A percentile compares a stretch with the other conserved stretches of the same genome.
These are phyloP conservation scores for Asterochloris sp. DNA, from an alignment of 139 green algal species.

Conservation along the genomic window DNA sequence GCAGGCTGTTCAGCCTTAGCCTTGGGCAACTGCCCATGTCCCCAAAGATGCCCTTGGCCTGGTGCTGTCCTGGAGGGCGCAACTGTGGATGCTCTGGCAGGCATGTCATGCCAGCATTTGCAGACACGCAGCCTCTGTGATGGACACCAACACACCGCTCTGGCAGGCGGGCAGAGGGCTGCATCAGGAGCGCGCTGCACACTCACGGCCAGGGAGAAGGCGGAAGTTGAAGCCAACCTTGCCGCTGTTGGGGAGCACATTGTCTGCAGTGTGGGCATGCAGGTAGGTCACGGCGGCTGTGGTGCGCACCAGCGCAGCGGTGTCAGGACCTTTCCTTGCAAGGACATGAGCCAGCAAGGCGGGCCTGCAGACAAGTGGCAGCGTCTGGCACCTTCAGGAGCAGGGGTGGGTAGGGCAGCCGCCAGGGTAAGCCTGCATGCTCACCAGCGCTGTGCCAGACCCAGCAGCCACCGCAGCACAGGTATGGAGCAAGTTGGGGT, in stretches of 20 bases:
- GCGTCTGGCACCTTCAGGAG: no score
- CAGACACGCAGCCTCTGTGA: no score
- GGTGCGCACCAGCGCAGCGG: slow-evolving; percentile 38
- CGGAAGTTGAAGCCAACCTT: slow-evolving; percentile 56
- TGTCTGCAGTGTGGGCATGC: slow-evolving; percentile 40
- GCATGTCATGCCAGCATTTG: no score
- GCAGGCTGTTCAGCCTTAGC: no score
- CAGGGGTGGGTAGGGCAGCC: no score
- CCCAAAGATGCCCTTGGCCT: no score
- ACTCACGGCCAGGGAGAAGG: slow-evolving; percentile 41
- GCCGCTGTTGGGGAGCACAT: slow-evolving; percentile 53
- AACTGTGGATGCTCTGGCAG: no score
- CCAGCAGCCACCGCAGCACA: slow-evolving; percentile 5
- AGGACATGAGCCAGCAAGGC: slow-evolving; percentile 25
- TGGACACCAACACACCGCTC: no score
- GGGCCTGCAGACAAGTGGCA: not conserved
- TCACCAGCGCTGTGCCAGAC: slow-evolving; percentile 2
- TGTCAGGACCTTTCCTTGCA: slow-evolving; percentile 6
- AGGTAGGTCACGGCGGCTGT: slow-evolving; percentile 44
- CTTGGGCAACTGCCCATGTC: no score
- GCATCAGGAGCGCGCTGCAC: not conserved
- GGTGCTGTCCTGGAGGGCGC: no score
- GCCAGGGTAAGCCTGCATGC: no score
- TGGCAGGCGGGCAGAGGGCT: no score
- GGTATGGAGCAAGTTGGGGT: slow-evolving; percentile 19